Conservation (phyloP, 176 grass and related monocot species). For the Eragrostis curvula region DNA sequence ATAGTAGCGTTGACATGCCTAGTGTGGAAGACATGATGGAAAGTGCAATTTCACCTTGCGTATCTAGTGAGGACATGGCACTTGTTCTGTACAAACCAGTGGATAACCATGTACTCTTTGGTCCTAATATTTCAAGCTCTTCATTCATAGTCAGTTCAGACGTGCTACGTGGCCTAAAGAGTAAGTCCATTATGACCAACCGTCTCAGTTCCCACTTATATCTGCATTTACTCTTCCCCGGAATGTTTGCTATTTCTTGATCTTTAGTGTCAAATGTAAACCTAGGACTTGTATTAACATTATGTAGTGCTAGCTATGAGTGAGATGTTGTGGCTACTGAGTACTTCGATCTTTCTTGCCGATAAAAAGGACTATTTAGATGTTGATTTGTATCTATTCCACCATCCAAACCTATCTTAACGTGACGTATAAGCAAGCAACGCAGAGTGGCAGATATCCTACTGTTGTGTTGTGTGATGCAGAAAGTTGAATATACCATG, state of each 20-base stretch:
- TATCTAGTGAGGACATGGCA: conserved; percentile 52
- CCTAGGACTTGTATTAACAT: neutral
- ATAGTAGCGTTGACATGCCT: conserved; percentile 28
- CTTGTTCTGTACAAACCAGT: conserved; percentile 78
- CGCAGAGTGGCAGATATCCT: conserved; percentile 5
- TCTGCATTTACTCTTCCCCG: conserved; percentile 6
- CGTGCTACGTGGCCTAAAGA: conserved; percentile 76
- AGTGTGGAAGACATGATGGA: conserved; percentile 46
- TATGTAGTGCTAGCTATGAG: neutral
- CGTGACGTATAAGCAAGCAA: neutral
- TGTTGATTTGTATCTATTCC: neutral
- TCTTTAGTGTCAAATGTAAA: conserved; percentile 16
- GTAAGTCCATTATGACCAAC: conserved; percentile 55
- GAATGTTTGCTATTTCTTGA: conserved; percentile 30
- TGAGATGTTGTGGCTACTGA: conserved; percentile 1
- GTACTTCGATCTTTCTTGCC: neutral
- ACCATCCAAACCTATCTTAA: neutral
- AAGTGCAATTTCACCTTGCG: conserved; percentile 31
- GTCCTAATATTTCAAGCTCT: conserved; percentile 45
- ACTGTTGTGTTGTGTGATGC: conserved; percentile 1
- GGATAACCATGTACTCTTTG: conserved; percentile 31
- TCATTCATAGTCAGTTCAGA: conserved; percentile 78
- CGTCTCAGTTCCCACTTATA: conserved; percentile 12
- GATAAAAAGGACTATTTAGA: neutral
- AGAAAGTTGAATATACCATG: conserved; percentile 11